Conservation (phyloP, 345 rosid genomes). For the Odontarrhena argentea region DNA sequence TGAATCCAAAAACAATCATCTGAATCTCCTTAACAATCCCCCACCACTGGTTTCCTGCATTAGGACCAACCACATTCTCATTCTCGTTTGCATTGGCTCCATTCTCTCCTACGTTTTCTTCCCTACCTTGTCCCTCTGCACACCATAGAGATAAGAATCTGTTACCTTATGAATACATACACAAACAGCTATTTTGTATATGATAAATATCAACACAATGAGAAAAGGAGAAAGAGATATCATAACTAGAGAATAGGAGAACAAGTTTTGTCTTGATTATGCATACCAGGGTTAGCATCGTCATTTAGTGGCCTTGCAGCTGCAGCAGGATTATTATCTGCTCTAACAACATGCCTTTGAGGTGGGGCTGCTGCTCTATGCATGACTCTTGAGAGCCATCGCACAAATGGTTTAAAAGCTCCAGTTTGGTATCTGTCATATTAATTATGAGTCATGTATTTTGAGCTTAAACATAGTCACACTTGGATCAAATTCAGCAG, state of each 20-base stretch:
- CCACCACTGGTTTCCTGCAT: constrained; percentile 73
- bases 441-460: constrained; percentile 1
- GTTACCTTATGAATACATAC: neutral
- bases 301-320: constrained; percentile 54
- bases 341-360: constrained; percentile 63
- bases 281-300: constrained; percentile 60
- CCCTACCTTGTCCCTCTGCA: constrained; percentile 58
- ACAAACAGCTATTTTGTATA: too few species aligned
- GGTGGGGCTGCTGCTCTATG: constrained; percentile 86
- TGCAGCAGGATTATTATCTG: constrained; percentile 61
- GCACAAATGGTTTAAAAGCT: constrained; percentile 73
- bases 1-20: constrained; percentile 82
- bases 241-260: neutral
- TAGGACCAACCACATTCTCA: constrained; percentile 52
- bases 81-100: constrained; percentile 50
- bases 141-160: neutral
- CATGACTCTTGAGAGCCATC: constrained; percentile 88
- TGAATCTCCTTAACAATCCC: constrained; percentile 85
- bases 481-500: constrained; percentile 9
- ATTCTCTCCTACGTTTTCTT: constrained; percentile 46
- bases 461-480: neutral
- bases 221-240: neutral
- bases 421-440: constrained; percentile 77
- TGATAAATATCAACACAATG: neutral
- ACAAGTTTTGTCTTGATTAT: neutral